Percentiles rank a stretch among this genome's conserved stretches.
These are phyloP conservation scores for Trypanosoma lewisi DNA, from an alignment of 208 protist species.

Conservation along the genomic window DNA sequence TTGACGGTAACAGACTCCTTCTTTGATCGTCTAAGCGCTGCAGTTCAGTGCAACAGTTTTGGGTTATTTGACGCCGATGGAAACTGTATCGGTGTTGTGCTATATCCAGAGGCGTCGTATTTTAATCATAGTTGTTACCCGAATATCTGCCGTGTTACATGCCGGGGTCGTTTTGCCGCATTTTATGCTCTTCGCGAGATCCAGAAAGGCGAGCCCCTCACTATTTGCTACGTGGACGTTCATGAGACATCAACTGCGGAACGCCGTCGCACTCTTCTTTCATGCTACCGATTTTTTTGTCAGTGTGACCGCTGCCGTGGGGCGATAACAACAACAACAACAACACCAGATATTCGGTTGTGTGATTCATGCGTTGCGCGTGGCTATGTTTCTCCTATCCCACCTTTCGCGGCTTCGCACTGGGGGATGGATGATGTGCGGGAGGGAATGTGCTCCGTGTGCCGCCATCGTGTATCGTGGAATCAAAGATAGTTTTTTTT, in stretches of 20 bases:
- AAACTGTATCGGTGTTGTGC: conserved; percentile 45
- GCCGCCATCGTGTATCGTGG: conserved; percentile 13
- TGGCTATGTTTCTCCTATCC: conserved; percentile 54
- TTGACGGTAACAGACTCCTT: conserved; percentile 30
- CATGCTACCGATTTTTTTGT: conserved; percentile 70
- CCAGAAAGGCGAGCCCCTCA: conserved; percentile 37
- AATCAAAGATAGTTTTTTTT: background rate
- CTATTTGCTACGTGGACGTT: conserved; percentile 77
- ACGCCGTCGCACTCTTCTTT: conserved; percentile 48
- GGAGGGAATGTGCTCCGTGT: conserved; percentile 24
- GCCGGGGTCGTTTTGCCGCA: conserved; percentile 33
- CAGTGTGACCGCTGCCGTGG: conserved; percentile 56
- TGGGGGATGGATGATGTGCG: conserved; percentile 10
- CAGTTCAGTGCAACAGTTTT: conserved; percentile 70
- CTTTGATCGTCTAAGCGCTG: conserved; percentile 57
- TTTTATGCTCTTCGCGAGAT: conserved; percentile 74
- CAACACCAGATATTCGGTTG: conserved; percentile 22
- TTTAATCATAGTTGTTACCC: conserved; percentile 78
- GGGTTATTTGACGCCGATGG: conserved; percentile 49
- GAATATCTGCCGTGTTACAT: conserved; percentile 72
- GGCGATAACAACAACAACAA: background rate
- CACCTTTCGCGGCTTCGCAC: background rate
- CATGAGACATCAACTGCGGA: conserved; percentile 55
- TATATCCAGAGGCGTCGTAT: conserved; percentile 68
- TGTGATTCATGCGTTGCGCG: conserved; percentile 41